Base-by-base conservation (phyloP, 305 asterid species). In the Vinca major region DNA sequence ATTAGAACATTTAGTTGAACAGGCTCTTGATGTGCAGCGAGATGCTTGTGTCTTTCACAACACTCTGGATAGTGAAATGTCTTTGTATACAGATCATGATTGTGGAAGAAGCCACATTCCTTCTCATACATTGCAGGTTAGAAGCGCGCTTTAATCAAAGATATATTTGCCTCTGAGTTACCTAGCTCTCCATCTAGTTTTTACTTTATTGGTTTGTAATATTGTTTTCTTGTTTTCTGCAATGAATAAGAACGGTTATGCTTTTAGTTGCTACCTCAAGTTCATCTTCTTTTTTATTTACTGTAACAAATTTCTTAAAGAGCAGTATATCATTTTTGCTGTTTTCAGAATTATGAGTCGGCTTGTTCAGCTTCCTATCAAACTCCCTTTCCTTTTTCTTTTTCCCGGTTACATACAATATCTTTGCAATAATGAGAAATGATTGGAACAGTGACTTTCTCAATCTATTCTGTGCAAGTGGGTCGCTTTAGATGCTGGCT, bases 61-160 rank as follows among this genome's bases (percentile, higher is more conserved):
- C 64, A 64, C 83, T 61, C 53, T 72, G 71, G 72, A 17, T 48
- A 70, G 63, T 45, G 80, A 75, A 57, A 75, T 75, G 77, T 79
- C 83, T 2, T 69, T 79, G 65, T 77, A 75, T 70, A 66, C 80
- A 39, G 81, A 79, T 76, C 83, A 76, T 72, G 73, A 76, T 43
- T 79, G 83, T 73, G 81, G 78, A 58, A 62, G 75, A 69, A 68
- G 77, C 45, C 75, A 67, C 50, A 73, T 79, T 57, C 83, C 83
- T 36, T 76, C 78, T 17, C 73, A 66, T 51, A 79, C 81, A 21
- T 40, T 68, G 72, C 83, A 79, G 83, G 83, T 79, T 52, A 74
- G 74, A 65, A 63, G 64, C 12, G 17, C 45, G 5, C 47, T 65
- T 50, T 48, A 65, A 45, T 65, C 39, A 45, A 50, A 45, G 17